Evolutionary conservation across 2,329 filamentous ascomycete genomes (phyloP), one percentile per base, ranked within the genome.

Genomic region (Colletotrichum sp.): DNA sequence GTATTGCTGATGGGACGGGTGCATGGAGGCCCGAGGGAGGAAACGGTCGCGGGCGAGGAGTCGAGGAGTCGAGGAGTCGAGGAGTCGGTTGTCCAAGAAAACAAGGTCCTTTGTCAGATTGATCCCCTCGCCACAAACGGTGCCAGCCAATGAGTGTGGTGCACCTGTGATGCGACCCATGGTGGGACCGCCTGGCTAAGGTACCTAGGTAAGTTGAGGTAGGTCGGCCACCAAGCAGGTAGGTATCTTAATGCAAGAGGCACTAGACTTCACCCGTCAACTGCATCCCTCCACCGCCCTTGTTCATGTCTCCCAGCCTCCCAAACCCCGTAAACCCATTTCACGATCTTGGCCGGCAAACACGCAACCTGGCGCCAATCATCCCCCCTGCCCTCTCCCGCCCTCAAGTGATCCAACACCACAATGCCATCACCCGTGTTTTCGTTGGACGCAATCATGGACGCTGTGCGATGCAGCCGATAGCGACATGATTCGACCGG

Each of bases 341-440:
- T 68, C 74, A 73, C 64, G 64, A 65, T 76, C 74, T 59, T 32
- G 73, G 74, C 70, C 59, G 59, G 70, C 65, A 73, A 72, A 76
- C 70, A 74, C 74, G 70, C 74, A 76, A 76, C 70, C 64, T 68
- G 59, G 64, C 32, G 59, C 74, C 74, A 69, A 74, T 76, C 74
- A 76, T 5, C 13, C 25, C 22, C 69, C 48, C 36, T 66, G 70
- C 44, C n/a, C 60, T 30, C 61, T 64, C 48, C 28, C 36, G 59
- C 59, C 22, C 34, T 69, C 39, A 30, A 59, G 32, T 44, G 44
- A 73, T 64, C 74, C 59, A 68, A 59, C 57, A 60, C 64, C 59
- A 36, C 25, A 32, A 73, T 76, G 74, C 74, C 74, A 74, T 68
- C 48, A 73, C 70, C 70, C 64, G 72, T 73, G 57, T 68, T 34